phyloP scores from a whole-genome alignment of 768 basidiomycete genomes.

The Rhizopogon rudus region DNA sequence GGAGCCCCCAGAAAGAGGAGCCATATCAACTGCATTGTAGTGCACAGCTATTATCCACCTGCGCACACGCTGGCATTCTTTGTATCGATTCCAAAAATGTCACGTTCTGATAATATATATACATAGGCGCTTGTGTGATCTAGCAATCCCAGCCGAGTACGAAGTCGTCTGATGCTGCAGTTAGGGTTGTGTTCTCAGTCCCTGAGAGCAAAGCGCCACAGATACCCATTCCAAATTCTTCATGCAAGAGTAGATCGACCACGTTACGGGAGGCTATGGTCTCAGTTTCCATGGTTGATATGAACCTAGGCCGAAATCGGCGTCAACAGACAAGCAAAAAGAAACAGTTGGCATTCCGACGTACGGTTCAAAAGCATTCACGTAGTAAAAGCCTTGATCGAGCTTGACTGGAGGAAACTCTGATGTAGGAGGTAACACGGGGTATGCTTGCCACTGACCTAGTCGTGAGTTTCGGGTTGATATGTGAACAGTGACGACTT shows the following conservation, averaged over 20 bases:
- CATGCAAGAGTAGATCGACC: conserved; percentile 72
- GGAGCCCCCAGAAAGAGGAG: too few species aligned
- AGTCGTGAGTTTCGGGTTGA: conserved; percentile 3
- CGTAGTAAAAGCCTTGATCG: conserved; percentile 79
- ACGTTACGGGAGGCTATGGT: conserved; percentile 79
- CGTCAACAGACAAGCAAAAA: conserved; percentile 1
- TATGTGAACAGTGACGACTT: conserved; percentile 5
- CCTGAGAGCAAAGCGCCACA: conserved; percentile 45
- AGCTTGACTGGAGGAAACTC: conserved; percentile 76
- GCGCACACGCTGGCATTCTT: too few species aligned
- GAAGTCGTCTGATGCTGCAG: conserved; percentile 33
- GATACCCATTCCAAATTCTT: conserved; percentile 67
- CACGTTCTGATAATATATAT: not conserved
- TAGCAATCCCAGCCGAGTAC: conserved; percentile 79
- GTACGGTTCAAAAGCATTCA: conserved; percentile 88
- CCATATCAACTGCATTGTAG: not conserved
- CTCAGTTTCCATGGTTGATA: conserved; percentile 94
- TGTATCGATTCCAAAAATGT: too few species aligned
- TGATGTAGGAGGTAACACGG: conserved; percentile 60
- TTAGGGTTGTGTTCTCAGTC: conserved; percentile 10
- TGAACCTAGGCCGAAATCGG: conserved; percentile 43
- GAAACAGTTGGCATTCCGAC: conserved; percentile 22
- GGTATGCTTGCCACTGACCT: conserved; percentile 78
- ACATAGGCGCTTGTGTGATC: conserved; percentile 7
- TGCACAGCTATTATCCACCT: not conserved